phyloP scores from a whole-genome alignment of 1,139 yeast genomes.

The Pneumocystis murina region DNA sequence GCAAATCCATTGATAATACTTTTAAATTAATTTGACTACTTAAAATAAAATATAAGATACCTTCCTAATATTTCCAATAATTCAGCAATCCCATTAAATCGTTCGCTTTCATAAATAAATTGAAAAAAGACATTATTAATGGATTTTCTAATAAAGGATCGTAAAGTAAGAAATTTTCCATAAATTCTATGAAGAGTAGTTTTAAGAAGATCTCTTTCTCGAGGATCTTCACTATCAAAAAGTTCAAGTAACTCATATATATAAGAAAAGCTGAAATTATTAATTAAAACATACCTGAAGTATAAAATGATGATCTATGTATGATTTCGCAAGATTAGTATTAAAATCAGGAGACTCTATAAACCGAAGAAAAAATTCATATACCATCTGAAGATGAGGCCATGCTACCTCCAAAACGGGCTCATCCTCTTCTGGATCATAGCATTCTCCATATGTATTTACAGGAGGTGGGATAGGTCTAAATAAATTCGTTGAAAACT shows the following conservation, averaged over 20 bases:
- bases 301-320: slow-evolving; percentile 81
- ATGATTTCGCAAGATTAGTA: slow-evolving; percentile 83
- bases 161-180: slow-evolving; percentile 79
- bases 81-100: slow-evolving; percentile 94
- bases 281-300: slow-evolving; percentile 20
- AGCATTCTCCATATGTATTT: slow-evolving; percentile 88
- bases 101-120: slow-evolving; percentile 85
- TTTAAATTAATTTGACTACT: not conserved
- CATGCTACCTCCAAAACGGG: slow-evolving; percentile 93
- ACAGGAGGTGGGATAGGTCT: slow-evolving; percentile 98
- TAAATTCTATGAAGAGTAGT: slow-evolving; percentile 90
- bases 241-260: slow-evolving; percentile 49
- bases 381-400: slow-evolving; percentile 97
- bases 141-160: slow-evolving; percentile 83
- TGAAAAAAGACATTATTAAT: slow-evolving; percentile 85
- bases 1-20: slow-evolving; percentile 91
- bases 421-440: slow-evolving; percentile 97
- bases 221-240: slow-evolving; percentile 90
- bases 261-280: not conserved
- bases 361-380: slow-evolving; percentile 83
- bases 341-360: slow-evolving; percentile 91
- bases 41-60: not conserved
- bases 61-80: slow-evolving; percentile 87
- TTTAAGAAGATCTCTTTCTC: slow-evolving; percentile 88
- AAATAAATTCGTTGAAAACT: slow-evolving; percentile 65